Evolutionary conservation across 495 filamentous ascomycete genomes (phyloP).

Genomic region (Bombardia bombarda): DNA sequence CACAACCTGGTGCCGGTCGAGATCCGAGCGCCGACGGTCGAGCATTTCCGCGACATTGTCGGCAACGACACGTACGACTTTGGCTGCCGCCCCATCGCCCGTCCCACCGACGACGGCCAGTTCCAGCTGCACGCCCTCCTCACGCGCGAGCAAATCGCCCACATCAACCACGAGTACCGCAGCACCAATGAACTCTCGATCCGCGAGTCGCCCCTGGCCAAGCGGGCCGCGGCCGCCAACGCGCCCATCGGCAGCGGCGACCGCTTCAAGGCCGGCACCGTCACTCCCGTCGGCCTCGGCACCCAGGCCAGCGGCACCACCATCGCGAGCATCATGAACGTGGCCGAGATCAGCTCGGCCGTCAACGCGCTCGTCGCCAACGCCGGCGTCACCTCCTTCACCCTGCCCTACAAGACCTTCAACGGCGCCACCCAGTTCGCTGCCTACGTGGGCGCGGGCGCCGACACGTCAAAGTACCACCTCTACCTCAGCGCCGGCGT

Average conservation of each 20-base stretch:
- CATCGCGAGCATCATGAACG: slow-evolving; percentile 9
- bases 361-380: slow-evolving; percentile 1
- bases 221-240: not conserved
- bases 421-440: slow-evolving; percentile 4
- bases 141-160: slow-evolving; percentile 7
- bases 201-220: slow-evolving; percentile 1
- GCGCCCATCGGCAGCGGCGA: slow-evolving; percentile 8
- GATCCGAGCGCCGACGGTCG: slow-evolving; percentile 4
- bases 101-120: slow-evolving; percentile 7
- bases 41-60: slow-evolving; percentile 6
- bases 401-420: slow-evolving; percentile 9
- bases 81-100: slow-evolving; percentile 8
- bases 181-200: slow-evolving; percentile 1
- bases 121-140: slow-evolving; percentile 8
- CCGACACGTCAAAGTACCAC: slow-evolving; percentile 19
- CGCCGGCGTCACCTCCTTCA: slow-evolving; percentile 4
- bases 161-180: slow-evolving; percentile 2
- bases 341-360: slow-evolving; percentile 11
- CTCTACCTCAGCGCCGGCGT: slow-evolving; percentile 18
- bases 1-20: slow-evolving; percentile 7
- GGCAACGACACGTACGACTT: slow-evolving; percentile 11
- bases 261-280: slow-evolving; percentile 10
- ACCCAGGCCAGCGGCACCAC: slow-evolving; percentile 6
- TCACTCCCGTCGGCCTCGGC: slow-evolving; percentile 6
- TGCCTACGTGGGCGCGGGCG: slow-evolving; percentile 18